Base-by-base conservation (phyloP, 2,329 filamentous ascomycete genomes). In the Triangularia verruculosa region DNA sequence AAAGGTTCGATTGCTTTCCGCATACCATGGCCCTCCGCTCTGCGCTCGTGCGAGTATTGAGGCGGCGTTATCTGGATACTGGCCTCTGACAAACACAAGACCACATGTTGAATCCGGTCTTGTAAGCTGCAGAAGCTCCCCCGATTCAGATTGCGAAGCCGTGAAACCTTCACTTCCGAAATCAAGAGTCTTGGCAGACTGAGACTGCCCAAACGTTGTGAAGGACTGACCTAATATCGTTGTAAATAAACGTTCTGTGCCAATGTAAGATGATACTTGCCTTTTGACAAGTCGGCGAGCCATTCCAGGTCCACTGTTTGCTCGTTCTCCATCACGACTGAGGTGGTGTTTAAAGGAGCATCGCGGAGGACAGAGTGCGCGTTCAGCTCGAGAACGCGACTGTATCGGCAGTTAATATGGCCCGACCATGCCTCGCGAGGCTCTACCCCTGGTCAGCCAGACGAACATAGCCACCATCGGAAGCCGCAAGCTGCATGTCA, bases 91-190 rank as follows among this genome's bases (percentile, higher is more conserved):
- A 43, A 57, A 62, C 5, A 60, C 52, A 6, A 65, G 6, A n/a
- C 63, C 63, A 39, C 63, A 65, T 15, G 63, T 65, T 17, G 60
- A 13, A 20, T 65, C 63, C 4, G 63, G 63, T 8, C 59, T 56
- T 5, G 63, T 65, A 25, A 65, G 59, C 20, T 65, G 63, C 3
- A 65, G 51, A 1, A 65, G 55, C 60, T 65, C 60, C 17, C 60
- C 56, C 47, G 51, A 57, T 13, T 65, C 60, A 11, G 63, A 59
- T 34, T 61, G 52, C 1, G 60, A 65, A 5, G 60, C 63, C 3
- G 63, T 65, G 52, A 65, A 65, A 8, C 63, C 63, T 4, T 62
- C 60, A 22, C 20, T 28, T 3, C 63, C 63, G 24, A 65, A 65
- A 39, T 65, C 63, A 11, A 65, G 57, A 7, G 60, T 57, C 28